A percentile compares a stretch with the other conserved stretches of the same genome.
These are phyloP conservation scores for Ustilago shanxiensis DNA, from an alignment of 1,284 basidiomycete species.

Conservation along the genomic window DNA sequence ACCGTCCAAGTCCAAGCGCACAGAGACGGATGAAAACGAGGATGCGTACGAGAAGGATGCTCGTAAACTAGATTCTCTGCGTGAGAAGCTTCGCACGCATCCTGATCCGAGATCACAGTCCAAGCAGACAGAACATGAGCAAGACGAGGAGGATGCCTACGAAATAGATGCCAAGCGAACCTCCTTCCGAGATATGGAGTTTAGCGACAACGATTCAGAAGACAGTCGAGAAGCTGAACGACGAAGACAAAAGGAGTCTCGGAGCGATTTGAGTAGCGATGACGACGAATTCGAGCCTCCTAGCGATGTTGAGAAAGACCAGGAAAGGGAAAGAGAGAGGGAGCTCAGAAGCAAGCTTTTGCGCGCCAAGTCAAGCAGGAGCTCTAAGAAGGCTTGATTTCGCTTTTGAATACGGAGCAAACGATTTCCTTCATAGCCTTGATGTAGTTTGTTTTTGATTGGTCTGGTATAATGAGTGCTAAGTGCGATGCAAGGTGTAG, in stretches of 20 bases:
- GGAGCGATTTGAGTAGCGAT: slow-evolving; percentile 4
- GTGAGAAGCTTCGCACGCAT: neutral
- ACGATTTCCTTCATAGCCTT: too few species aligned
- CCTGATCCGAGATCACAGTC: neutral
- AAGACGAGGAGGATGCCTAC: slow-evolving; percentile 17
- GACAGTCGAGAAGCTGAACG: slow-evolving; percentile 2
- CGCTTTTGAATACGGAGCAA: too few species aligned
- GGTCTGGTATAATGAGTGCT: neutral
- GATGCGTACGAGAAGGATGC: neutral
- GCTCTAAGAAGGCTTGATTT: neutral
- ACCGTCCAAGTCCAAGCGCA: neutral
- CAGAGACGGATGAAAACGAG: neutral
- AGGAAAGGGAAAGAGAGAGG: neutral
- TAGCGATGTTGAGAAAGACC: slow-evolving; percentile 2
- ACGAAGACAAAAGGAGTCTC: neutral
- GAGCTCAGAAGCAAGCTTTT: slow-evolving; percentile 33
- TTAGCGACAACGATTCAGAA: slow-evolving; percentile 1
- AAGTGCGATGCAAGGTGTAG: neutral
- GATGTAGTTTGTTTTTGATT: too few species aligned
- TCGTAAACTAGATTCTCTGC: neutral
- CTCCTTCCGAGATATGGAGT: slow-evolving; percentile 1
- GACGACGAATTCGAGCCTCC: slow-evolving; percentile 2
- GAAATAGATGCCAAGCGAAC: slow-evolving; percentile 6
- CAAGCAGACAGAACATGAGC: neutral
- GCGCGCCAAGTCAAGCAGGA: slow-evolving; percentile 20